Conservation (phyloP, 2,329 filamentous ascomycete species). For the Purpureocillium takamizusanense region DNA sequence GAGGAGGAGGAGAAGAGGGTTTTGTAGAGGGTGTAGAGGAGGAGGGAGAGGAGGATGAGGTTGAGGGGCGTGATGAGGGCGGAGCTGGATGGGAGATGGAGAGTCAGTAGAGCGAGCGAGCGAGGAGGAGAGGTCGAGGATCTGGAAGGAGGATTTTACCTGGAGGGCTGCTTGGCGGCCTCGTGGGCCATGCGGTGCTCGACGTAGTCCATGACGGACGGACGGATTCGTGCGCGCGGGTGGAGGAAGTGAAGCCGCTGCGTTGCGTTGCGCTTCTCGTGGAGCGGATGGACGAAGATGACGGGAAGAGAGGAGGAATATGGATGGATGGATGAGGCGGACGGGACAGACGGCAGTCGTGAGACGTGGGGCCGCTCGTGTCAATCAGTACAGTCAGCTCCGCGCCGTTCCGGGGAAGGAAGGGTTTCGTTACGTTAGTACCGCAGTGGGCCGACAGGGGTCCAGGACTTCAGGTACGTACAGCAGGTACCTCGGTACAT, state of each 20-base stretch:
- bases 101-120: not conserved
- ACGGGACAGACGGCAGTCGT: too few relatives aligned
- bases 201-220: conserved; percentile 46
- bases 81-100: conserved; percentile 17
- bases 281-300: too few relatives aligned
- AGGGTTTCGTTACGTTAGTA: too few relatives aligned
- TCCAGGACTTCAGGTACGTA: too few relatives aligned
- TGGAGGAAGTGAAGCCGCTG: not conserved
- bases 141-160: conserved; percentile 17
- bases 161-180: conserved; percentile 33
- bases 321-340: too few relatives aligned
- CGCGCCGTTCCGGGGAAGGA: too few relatives aligned
- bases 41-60: conserved; percentile 45
- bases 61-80: conserved; percentile 53
- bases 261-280: not conserved
- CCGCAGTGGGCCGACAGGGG: too few relatives aligned
- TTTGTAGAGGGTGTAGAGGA: conserved; percentile 50
- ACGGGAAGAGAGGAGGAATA: too few relatives aligned
- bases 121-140: not conserved
- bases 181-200: conserved; percentile 46
- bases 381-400: too few relatives aligned
- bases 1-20: conserved; percentile 39
- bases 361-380: too few relatives aligned
- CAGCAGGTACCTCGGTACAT: too few relatives aligned
- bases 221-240: too few relatives aligned